Evolutionary conservation across 78 protist genomes (phyloP).

Genomic region (Dictyostelium brefeldianum): DNA sequence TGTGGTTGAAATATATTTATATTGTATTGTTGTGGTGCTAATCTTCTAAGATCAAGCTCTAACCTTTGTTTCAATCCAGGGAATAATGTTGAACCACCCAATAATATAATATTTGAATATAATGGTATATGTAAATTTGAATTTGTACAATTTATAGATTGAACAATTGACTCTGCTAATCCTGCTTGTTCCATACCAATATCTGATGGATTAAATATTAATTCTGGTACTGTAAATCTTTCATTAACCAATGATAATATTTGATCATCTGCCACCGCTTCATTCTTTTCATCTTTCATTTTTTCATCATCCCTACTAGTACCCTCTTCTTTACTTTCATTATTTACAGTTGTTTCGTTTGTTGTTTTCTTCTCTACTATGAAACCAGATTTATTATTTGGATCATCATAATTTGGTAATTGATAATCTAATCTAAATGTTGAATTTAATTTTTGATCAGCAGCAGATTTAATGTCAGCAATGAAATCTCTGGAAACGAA

Average conservation of each 20-base stretch:
- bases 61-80: constrained; percentile 63
- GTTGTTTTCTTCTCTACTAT: background rate
- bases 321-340: background rate
- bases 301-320: background rate
- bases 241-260: constrained; percentile 71
- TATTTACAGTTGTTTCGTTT: background rate
- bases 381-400: constrained; percentile 38
- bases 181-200: constrained; percentile 90
- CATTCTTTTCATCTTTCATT: background rate
- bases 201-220: constrained; percentile 85
- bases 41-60: constrained; percentile 45
- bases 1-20: constrained; percentile 39
- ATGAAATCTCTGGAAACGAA: constrained; percentile 81
- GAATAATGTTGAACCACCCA: constrained; percentile 65
- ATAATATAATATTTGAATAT: constrained; percentile 65
- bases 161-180: constrained; percentile 87
- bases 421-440: constrained; percentile 60
- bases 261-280: constrained; percentile 44
- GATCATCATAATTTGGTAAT: constrained; percentile 84
- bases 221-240: constrained; percentile 87
- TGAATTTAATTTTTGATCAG: background rate
- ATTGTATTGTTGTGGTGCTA: constrained; percentile 30
- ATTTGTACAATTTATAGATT: constrained; percentile 74
- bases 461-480: constrained; percentile 23
- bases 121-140: constrained; percentile 66